A percentile compares a stretch with the other conserved stretches of the same genome.
Conservation (phyloP, 768 basidiomycete genomes). For the Lactarius evosmus region DNA sequence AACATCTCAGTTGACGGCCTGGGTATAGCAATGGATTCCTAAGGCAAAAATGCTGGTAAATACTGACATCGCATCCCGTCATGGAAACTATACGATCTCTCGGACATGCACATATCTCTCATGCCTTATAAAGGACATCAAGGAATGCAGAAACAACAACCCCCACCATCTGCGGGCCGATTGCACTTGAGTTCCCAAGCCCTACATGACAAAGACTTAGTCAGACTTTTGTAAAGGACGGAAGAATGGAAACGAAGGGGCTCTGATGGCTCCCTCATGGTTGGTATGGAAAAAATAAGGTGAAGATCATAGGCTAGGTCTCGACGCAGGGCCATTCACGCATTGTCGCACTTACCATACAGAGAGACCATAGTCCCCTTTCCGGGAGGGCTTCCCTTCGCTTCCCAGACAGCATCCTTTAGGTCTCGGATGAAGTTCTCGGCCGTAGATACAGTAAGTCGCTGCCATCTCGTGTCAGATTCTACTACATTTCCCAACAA, state of each 20-base stretch:
- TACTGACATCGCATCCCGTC: not conserved
- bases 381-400: constrained; percentile 59
- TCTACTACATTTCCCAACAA: not conserved
- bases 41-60: not conserved
- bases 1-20: not conserved
- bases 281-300: not conserved
- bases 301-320: not conserved
- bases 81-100: not conserved
- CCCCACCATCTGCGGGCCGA: constrained; percentile 27
- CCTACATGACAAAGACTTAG: constrained; percentile 6
- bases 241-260: not conserved
- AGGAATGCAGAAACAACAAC: constrained; percentile 23
- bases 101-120: not conserved
- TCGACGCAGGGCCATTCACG: not conserved
- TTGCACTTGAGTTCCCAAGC: constrained; percentile 28
- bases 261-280: not conserved
- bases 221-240: not conserved
- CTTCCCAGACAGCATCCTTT: constrained; percentile 69
- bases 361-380: constrained; percentile 88
- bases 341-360: constrained; percentile 60
- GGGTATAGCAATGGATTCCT: not conserved
- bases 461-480: constrained; percentile 42
- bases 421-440: constrained; percentile 84
- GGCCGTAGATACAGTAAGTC: constrained; percentile 70
- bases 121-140: constrained; percentile 27